Base-by-base conservation (phyloP, 805 yeast species). In the Myxozyma udenii region DNA sequence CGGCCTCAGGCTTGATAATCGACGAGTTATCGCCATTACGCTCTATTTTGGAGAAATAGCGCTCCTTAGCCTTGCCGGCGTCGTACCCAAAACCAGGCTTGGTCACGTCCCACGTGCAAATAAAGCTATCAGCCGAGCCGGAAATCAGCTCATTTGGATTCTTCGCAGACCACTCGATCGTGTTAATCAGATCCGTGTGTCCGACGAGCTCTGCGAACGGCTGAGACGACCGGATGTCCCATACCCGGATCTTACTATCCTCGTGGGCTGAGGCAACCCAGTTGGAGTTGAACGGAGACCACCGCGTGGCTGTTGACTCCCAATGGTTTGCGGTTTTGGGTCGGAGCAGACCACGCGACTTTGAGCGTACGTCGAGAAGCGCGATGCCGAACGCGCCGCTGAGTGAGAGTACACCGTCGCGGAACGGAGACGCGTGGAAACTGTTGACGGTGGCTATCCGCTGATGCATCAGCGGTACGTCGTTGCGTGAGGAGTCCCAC, bases 331-430 rank as follows among this genome's bases (percentile, higher is more conserved):
- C 68, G 65, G 23, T 55, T 61, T 72, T 68, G 2, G 83, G 81
- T 26, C 75, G 71, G 51, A 77, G 71, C 18, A 74, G 71, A 2
- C 74, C 64, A 3, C 76, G 69, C 28, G 71, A 71, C 4, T 74
- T 71, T 3, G 75, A 73, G 58, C 95, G 74, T 57, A 86, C 68
- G 66, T 88, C 96, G 56, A 81, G 75, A 36, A 88, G 67, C 0
- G 93, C 82, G 7, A 87, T 76, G 1, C 95, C 96, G 63, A 81
- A 81, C n/a, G 62, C 51, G 22, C 76, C 74, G 3, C 88, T 88
- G 1, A 84, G 68, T 0, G 88, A 84, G 48, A 83, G 62, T 21
- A 83, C 68, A 22, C 82, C 79, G 59, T 74, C 74, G 40, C 77
- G 66, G 43, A 68, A 61, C 3, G 74, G 64, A 37, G 78, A 75